phyloP scores from a whole-genome alignment of 1,139 yeast species.

The Blastobotrys petasosporus region DNA sequence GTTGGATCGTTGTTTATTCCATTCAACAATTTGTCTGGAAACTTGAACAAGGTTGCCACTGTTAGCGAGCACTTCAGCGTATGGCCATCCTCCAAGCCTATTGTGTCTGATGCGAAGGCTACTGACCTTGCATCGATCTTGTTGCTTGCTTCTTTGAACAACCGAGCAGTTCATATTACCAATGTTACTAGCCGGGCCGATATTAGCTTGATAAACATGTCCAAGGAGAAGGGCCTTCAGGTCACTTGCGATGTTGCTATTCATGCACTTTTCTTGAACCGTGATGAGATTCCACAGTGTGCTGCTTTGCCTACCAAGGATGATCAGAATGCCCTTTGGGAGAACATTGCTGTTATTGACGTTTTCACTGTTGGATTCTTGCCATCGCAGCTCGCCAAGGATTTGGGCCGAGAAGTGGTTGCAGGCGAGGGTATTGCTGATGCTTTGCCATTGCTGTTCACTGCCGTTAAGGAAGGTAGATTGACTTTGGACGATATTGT shows the following conservation, averaged over 20 bases:
- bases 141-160: conserved; percentile 82
- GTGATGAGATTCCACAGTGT: conserved; percentile 65
- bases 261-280: conserved; percentile 69
- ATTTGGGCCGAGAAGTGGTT: conserved; percentile 51
- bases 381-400: conserved; percentile 67
- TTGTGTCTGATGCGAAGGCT: conserved; percentile 86
- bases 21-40: conserved; percentile 61
- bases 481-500: conserved; percentile 70
- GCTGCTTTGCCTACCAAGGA: conserved; percentile 69
- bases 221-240: conserved; percentile 71
- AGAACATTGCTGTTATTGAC: conserved; percentile 63
- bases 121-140: conserved; percentile 88
- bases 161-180: conserved; percentile 81
- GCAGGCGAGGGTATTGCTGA: conserved; percentile 78
- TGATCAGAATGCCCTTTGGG: conserved; percentile 84
- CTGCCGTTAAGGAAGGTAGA: conserved; percentile 71
- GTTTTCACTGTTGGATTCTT: conserved; percentile 81
- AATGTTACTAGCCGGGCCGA: conserved; percentile 80
- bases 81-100: conserved; percentile 84
- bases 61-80: conserved; percentile 72
- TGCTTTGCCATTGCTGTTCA: conserved; percentile 72
- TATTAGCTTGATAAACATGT: conserved; percentile 74
- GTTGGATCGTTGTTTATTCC: conserved; percentile 82
- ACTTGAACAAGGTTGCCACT: conserved; percentile 59
- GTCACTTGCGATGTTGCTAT: conserved; percentile 92